Evolutionary conservation across 768 basidiomycete species (phyloP).

Genomic region (Chiua virens): DNA sequence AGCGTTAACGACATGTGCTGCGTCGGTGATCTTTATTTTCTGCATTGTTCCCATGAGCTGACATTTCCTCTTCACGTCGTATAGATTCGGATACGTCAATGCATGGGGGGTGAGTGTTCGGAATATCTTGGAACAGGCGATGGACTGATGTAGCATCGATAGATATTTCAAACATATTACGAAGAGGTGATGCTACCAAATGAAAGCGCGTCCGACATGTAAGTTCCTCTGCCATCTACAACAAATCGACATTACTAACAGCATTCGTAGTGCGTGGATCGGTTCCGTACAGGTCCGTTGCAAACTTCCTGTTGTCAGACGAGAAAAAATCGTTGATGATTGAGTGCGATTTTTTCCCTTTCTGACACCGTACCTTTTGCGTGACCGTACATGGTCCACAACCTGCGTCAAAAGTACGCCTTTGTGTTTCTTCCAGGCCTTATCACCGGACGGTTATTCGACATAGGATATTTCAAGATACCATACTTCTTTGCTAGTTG

Average conservation of each 20-base stretch:
- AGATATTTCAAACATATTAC: slow-evolving; percentile 78
- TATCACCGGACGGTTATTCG: slow-evolving; percentile 67
- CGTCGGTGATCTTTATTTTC: slow-evolving; percentile 30
- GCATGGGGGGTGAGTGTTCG: slow-evolving; percentile 66
- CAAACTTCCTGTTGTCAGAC: background rate
- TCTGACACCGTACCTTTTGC: too few species aligned
- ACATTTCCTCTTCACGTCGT: background rate
- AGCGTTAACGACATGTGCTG: slow-evolving; percentile 36
- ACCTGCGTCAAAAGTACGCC: slow-evolving; percentile 47
- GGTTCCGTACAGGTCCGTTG: slow-evolving; percentile 64
- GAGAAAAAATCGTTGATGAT: background rate
- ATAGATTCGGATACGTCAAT: slow-evolving; percentile 68
- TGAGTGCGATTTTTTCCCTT: background rate
- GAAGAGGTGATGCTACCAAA: slow-evolving; percentile 49
- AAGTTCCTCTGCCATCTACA: background rate
- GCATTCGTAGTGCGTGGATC: slow-evolving; percentile 66
- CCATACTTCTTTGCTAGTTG: slow-evolving; percentile 49
- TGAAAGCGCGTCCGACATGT: slow-evolving; percentile 64
- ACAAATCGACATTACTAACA: background rate
- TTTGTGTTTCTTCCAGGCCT: slow-evolving; percentile 64
- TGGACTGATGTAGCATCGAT: background rate
- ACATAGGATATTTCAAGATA: slow-evolving; percentile 63
- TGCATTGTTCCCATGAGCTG: background rate
- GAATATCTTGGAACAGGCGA: background rate
- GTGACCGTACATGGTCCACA: too few species aligned